Base-by-base conservation (phyloP, 441 rosid species). In the Erysimum pusillum region DNA sequence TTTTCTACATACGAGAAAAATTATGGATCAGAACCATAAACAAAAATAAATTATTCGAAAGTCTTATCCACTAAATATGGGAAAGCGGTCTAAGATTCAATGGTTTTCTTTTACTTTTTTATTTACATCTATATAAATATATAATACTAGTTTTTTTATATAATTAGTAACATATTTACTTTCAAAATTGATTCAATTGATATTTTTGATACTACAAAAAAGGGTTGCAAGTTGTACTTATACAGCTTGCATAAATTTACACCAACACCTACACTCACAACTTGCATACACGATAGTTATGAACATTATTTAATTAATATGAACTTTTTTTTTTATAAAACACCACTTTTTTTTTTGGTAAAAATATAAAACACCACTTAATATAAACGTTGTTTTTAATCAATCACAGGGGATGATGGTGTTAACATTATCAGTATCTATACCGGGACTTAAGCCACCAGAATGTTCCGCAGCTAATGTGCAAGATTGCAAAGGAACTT, bases 391-490 rank as follows among this genome's bases (percentile, higher is more conserved):
- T 25, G 28, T 25, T 25, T 25, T 25, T 1, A 25, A 25, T 2
- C 7, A 13, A 53, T 31, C 9, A 38, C 71, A 95, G 97, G 99
- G 98, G 7, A 93, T 95, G 99, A 31, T 52, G 12, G 20, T 89
- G 1, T 70, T 93, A 53, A 91, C 97, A 0, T 69, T 95, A 34
- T 74, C 99, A n/a, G 98, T 93, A 0, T 90, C 97, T 25, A 12
- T 95, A 6, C 84, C 89, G 7, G 79, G 88, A 12, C 81, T 95
- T 32, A 90, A 84, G 51, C 98, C 99, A 44, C 97, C 97, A 0
- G 63, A 76, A 0, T 93, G 99, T 82, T 67, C 76, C 0, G 60
- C 76, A 0, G 8, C 77, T 4, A 76, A 80, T 9, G 17, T 57
- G 8, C 84, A 80, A 1, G 53, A 83, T 63, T 95, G 99, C 77